Evolutionary conservation across 2,329 filamentous ascomycete species (phyloP).

Genomic region (Xylariaceae sp.): DNA sequence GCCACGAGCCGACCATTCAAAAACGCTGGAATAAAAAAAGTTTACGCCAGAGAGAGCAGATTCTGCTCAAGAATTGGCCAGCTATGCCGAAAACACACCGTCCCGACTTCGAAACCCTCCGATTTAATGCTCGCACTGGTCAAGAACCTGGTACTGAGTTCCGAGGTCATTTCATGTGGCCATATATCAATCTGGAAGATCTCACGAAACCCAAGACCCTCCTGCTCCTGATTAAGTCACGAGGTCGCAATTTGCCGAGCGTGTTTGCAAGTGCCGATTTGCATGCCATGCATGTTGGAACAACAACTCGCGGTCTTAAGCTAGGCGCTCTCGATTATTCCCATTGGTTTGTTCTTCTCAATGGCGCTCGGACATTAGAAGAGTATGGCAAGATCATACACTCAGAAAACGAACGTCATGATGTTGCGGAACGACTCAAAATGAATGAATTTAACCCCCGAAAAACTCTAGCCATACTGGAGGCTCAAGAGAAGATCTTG

Average conservation of each 20-base stretch:
- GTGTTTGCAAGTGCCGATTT: background rate
- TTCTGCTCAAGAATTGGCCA: background rate
- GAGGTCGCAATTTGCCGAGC: background rate
- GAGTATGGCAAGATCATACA: background rate
- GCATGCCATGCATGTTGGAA: background rate
- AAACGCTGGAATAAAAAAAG: background rate
- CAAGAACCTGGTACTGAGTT: background rate
- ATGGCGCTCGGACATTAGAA: background rate
- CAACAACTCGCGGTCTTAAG: background rate
- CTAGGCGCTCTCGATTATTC: background rate
- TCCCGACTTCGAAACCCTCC: background rate
- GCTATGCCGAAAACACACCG: background rate
- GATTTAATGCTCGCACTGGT: background rate
- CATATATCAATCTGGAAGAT: conserved; percentile 1
- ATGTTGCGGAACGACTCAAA: background rate
- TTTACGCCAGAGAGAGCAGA: background rate
- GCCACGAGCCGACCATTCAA: background rate
- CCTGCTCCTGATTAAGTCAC: background rate
- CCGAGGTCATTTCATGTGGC: background rate
- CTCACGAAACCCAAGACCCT: background rate
- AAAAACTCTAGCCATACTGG: background rate
- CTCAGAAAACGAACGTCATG: background rate
- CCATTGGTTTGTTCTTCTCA: background rate
- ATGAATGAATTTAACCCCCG: background rate
- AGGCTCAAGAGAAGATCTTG: background rate